These are phyloP conservation scores for Delphinella strobiligena DNA, from an alignment of 2,329 filamentous ascomycete species.

Conservation along the genomic window DNA sequence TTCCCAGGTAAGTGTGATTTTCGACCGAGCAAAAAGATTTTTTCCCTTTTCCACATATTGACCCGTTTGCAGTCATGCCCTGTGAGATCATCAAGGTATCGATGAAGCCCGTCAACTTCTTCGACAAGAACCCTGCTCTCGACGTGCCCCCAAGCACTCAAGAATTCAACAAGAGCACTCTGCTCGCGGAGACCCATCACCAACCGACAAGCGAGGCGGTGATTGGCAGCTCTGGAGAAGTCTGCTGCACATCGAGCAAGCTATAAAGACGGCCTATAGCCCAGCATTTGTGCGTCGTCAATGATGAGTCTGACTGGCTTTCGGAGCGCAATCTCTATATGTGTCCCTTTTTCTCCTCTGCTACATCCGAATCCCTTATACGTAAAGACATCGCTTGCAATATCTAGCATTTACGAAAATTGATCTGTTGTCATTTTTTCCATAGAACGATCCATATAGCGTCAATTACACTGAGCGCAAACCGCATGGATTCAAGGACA, in stretches of 20 bases:
- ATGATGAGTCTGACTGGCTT: too few relatives aligned
- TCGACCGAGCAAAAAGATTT: conserved; percentile 18
- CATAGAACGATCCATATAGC: too few relatives aligned
- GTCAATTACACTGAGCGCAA: too few relatives aligned
- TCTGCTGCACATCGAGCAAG: conserved; percentile 28
- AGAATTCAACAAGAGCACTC: conserved; percentile 31
- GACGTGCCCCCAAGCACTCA: conserved; percentile 45
- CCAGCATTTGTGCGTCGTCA: too few relatives aligned
- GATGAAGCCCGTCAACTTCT: conserved; percentile 48
- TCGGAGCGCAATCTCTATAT: too few relatives aligned
- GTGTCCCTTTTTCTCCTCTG: too few relatives aligned
- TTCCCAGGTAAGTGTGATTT: conserved; percentile 1
- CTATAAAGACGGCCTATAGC: too few relatives aligned
- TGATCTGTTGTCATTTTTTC: too few relatives aligned
- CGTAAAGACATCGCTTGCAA: too few relatives aligned
- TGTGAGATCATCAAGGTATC: conserved; percentile 45
- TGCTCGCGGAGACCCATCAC: conserved; percentile 19
- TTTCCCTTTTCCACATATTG: conserved; percentile 28
- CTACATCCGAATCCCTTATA: too few relatives aligned
- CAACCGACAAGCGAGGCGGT: conserved; percentile 22
- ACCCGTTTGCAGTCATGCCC: conserved; percentile 50
- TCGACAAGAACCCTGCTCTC: conserved; percentile 44
- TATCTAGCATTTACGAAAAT: too few relatives aligned
- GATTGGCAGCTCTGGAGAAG: conserved; percentile 22
- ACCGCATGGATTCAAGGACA: too few relatives aligned